phyloP scores from a whole-genome alignment of 768 basidiomycete genomes.

The Kwoniella sp. region DNA sequence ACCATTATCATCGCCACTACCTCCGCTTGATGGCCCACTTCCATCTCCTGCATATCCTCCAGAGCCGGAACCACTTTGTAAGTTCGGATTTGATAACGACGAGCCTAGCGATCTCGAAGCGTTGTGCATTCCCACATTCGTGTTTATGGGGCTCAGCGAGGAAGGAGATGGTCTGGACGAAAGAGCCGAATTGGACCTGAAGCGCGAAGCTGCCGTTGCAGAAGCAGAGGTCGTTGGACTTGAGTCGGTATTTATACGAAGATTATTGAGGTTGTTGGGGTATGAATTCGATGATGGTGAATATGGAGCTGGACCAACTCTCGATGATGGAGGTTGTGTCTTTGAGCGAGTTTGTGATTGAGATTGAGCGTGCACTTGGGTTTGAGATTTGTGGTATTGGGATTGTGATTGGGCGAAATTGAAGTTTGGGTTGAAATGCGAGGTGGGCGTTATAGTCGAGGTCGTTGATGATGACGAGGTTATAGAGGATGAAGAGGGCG shows the following conservation, averaged over 20 bases:
- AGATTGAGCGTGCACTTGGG: background rate
- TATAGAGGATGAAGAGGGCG: conserved; percentile 1
- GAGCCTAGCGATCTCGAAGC: conserved; percentile 17
- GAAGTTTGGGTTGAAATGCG: conserved; percentile 2
- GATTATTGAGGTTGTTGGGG: background rate
- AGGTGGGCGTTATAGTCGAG: conserved; percentile 1
- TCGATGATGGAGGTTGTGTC: background rate
- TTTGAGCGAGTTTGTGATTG: background rate
- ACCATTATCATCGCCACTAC: background rate
- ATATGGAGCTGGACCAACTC: background rate
- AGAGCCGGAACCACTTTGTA: background rate
- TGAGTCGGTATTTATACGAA: conserved; percentile 8
- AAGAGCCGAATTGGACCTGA: conserved; percentile 15
- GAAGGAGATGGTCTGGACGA: conserved; percentile 12
- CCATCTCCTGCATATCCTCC: background rate
- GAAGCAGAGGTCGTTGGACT: background rate
- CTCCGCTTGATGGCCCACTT: background rate
- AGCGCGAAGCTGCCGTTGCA: conserved; percentile 1
- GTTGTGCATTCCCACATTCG: conserved; percentile 13
- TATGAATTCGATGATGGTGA: background rate
- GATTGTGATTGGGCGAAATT: conserved; percentile 3
- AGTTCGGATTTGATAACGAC: conserved; percentile 1
- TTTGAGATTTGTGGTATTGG: conserved; percentile 1
- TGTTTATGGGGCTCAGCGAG: conserved; percentile 19
- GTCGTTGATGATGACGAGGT: conserved; percentile 12